Percentiles rank a stretch among this genome's conserved stretches.
These are phyloP conservation scores for Umbelopsis sp. DNA, from an alignment of 371 early-diverging fungal genomes.

Conservation along the genomic window DNA sequence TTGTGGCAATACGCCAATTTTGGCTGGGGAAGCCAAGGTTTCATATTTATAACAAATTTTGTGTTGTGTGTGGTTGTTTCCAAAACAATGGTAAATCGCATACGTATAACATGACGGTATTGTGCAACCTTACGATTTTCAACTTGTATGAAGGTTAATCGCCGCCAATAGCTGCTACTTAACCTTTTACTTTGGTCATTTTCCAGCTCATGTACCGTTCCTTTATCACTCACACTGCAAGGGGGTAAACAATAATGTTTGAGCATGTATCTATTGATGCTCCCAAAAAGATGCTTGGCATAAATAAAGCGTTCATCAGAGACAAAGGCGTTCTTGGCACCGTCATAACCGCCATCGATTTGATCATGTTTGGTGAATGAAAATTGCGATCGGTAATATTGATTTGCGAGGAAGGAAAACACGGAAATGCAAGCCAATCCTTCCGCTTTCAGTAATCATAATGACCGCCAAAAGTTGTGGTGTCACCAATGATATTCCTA, in stretches of 20 bases:
- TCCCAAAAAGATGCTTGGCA: not conserved
- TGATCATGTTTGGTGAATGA: not conserved
- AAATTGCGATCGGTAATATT: no score
- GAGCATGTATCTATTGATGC: no score
- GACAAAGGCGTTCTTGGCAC: not conserved
- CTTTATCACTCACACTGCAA: no score
- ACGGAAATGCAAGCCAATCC: not conserved
- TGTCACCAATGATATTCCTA: not conserved
- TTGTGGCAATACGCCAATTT: not conserved
- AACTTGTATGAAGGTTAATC: not conserved
- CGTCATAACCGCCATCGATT: not conserved
- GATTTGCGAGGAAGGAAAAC: not conserved
- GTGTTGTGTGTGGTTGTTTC: not conserved
- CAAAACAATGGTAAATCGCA: not conserved
- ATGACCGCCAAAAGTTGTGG: not conserved
- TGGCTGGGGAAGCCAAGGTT: not conserved
- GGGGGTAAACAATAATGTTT: no score
- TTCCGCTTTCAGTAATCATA: not conserved
- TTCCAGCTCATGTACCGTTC: no score
- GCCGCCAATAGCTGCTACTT: not conserved
- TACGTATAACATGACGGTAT: not conserved
- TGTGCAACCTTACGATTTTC: not conserved
- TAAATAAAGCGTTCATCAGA: not conserved
- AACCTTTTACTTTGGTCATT: not conserved
- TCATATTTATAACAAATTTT: constrained; percentile 7